Conservation (phyloP, 768 basidiomycete species). For the Termitomyces sp. region DNA sequence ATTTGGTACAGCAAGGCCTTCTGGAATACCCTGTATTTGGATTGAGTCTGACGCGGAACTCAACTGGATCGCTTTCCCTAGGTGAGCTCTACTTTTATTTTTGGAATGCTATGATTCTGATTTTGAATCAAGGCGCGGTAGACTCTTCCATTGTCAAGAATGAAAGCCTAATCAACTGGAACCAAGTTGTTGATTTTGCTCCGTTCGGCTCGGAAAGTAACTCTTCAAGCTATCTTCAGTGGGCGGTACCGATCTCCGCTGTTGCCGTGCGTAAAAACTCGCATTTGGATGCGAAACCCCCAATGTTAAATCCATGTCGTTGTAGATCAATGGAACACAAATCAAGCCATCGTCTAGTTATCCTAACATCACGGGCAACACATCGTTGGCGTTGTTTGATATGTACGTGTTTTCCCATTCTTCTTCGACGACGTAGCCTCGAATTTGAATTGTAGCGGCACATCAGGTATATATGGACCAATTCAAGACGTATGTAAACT, state of each 20-base stretch:
- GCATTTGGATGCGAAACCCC: neutral
- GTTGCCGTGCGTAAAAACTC: conserved; percentile 42
- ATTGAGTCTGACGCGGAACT: conserved; percentile 58
- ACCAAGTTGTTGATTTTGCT: conserved; percentile 68
- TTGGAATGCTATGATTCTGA: neutral
- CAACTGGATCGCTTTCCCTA: conserved; percentile 59
- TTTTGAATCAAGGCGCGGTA: conserved; percentile 54
- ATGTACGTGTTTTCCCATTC: conserved; percentile 43
- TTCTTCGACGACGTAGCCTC: neutral
- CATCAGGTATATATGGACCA: conserved; percentile 72
- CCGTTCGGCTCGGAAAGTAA: conserved; percentile 57
- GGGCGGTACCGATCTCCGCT: conserved; percentile 60
- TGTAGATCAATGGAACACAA: conserved; percentile 54
- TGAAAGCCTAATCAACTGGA: conserved; percentile 63
- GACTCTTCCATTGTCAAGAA: conserved; percentile 67
- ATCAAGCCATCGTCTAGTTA: conserved; percentile 63
- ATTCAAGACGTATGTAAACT: conserved; percentile 59
- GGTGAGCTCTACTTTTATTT: conserved; percentile 36
- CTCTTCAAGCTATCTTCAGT: conserved; percentile 69
- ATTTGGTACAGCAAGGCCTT: conserved; percentile 56
- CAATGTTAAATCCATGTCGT: neutral
- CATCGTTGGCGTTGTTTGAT: conserved; percentile 69
- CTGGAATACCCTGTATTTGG: conserved; percentile 77
- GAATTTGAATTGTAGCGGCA: conserved; percentile 43
- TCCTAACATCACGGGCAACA: conserved; percentile 46